Percentiles rank a stretch among this genome's conserved stretches.
These are phyloP conservation scores for Plasmodium coatneyi DNA, from an alignment of 169 alveolate species.

Conservation along the genomic window DNA sequence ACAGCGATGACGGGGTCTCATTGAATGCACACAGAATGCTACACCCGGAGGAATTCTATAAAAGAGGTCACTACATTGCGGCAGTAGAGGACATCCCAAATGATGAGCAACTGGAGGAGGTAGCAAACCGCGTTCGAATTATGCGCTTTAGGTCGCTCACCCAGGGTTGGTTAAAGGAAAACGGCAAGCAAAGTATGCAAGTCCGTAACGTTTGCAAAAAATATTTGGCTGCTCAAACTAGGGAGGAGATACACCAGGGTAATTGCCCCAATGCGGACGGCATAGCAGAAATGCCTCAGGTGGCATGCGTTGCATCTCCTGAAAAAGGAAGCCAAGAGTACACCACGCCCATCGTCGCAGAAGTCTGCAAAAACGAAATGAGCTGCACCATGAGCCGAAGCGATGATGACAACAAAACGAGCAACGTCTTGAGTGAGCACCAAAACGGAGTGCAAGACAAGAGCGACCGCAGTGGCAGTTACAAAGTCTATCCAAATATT, in stretches of 20 bases:
- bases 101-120: background rate
- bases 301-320: background rate
- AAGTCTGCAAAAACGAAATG: background rate
- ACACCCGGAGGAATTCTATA: background rate
- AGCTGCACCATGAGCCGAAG: background rate
- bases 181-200: background rate
- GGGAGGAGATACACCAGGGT: background rate
- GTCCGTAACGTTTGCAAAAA: background rate
- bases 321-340: background rate
- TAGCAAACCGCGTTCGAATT: constrained; percentile 12
- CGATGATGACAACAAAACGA: background rate
- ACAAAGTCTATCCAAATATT: background rate
- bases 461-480: background rate
- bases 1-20: background rate
- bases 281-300: background rate
- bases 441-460: background rate
- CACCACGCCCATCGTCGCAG: background rate
- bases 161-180: background rate
- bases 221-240: background rate
- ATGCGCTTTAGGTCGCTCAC: constrained; percentile 5
- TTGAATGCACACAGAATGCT: background rate
- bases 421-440: background rate
- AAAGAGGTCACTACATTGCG: background rate
- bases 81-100: constrained; percentile 5
- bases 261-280: background rate